Base-by-base conservation (phyloP, 495 filamentous ascomycete genomes). In the Talaromyces nanjingensis region DNA sequence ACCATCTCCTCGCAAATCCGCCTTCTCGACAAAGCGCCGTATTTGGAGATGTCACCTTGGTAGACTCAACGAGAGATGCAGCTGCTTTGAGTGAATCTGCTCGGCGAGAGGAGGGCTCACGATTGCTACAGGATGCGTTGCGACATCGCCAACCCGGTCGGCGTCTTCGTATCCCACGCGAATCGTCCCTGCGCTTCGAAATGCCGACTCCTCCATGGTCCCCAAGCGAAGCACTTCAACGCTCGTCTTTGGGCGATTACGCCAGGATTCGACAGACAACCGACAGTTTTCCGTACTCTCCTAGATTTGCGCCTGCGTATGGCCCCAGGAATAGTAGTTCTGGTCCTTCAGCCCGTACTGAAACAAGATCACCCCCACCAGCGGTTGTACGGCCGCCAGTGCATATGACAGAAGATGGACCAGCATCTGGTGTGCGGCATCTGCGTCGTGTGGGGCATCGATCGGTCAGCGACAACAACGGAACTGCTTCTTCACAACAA, bases 261-360 rank as follows among this genome's bases (percentile, higher is more conserved):
- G 58, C 64, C 20, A 63, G 59, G 39, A 60, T 18, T 37, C 67
- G 65, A 29, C 69, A 62, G 42, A 61, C 67, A 9, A 55, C 65
- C 4, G 70, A 71, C 18, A 64, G 68, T 14, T 66, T 66, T 18
- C 72, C 73, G 31, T 71, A 76, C 27, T 80, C 80, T 4, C 77
- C 80, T 6, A 72, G 75, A 59, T 84, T 82, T 65, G 76, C 80
- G 12, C 79, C 81, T 49, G 79, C 81, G 9, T 66, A 77, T 59
- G 68, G 68, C 61, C 72, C 75, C 67, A 70, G 74, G 42, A 67
- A 68, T 37, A 55, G 65, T 6, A 47, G 59, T 47, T 72, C 76
- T 6, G 66, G 72, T 12, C 14, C 31, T 37, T 6, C 72, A 70
- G 6, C 64, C 66, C 63, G 66, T 4, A 65, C 69, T 11, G 71